Evolutionary conservation across 2,329 filamentous ascomycete genomes (phyloP).

Genomic region (Phaeosphaeriaceae sp.): DNA sequence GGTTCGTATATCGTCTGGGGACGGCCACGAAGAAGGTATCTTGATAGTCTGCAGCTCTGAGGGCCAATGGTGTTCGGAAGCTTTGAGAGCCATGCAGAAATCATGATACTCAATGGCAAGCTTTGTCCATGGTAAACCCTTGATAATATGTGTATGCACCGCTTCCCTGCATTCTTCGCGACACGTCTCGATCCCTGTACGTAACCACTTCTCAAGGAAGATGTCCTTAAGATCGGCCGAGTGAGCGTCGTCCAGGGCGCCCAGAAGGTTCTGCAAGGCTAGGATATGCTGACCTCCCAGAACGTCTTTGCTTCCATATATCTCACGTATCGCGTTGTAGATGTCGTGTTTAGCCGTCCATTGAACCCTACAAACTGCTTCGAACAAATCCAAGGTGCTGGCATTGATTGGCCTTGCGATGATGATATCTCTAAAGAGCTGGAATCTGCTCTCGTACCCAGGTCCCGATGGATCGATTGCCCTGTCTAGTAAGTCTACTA

Average conservation of each 20-base stretch:
- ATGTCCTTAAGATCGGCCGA: conserved; percentile 21
- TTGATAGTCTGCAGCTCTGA: not conserved
- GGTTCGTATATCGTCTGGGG: conserved; percentile 11
- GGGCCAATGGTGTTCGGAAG: conserved; percentile 18
- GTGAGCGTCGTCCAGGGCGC: conserved; percentile 15
- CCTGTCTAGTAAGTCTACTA: conserved; percentile 14
- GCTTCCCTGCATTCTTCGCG: conserved; percentile 29
- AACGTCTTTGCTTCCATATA: conserved; percentile 14
- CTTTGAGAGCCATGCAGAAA: conserved; percentile 26
- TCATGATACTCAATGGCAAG: conserved; percentile 27
- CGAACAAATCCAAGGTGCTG: conserved; percentile 28
- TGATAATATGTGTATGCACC: conserved; percentile 23
- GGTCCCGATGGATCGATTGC: not conserved
- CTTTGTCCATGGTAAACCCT: conserved; percentile 21
- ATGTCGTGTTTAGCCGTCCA: conserved; percentile 13
- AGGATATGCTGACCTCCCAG: conserved; percentile 27
- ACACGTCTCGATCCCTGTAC: conserved; percentile 31
- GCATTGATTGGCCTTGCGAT: conserved; percentile 25
- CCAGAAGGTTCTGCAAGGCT: conserved; percentile 25
- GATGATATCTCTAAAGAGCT: conserved; percentile 27
- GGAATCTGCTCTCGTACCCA: conserved; percentile 10
- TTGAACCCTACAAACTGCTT: conserved; percentile 23
- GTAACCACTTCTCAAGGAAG: conserved; percentile 23
- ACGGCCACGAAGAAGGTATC: conserved; percentile 5
- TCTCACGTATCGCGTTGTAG: conserved; percentile 14